A percentile compares a stretch with the other conserved stretches of the same genome.
phyloP scores from a whole-genome alignment of 2,329 filamentous ascomycete species.

The Xylaria sp. region DNA sequence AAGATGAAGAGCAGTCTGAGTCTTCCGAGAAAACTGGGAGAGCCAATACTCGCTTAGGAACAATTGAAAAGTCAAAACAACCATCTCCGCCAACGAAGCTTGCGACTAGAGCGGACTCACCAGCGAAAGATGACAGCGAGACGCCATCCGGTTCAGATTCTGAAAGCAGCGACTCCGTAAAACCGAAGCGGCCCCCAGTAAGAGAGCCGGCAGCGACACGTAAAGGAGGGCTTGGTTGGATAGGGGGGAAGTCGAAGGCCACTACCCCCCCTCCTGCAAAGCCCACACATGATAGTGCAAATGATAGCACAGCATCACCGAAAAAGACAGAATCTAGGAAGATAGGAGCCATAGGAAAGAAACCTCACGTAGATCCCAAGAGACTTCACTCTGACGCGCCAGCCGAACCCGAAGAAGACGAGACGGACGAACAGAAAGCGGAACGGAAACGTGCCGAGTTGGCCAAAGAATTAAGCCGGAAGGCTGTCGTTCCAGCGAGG shows the following conservation, averaged over 20 bases:
- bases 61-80: constrained; percentile 36
- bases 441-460: constrained; percentile 58
- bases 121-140: constrained; percentile 29
- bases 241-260: constrained; percentile 34
- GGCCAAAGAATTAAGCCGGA: constrained; percentile 56
- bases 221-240: constrained; percentile 32
- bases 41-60: constrained; percentile 26
- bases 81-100: constrained; percentile 36
- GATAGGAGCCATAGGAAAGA: constrained; percentile 38
- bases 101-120: constrained; percentile 29
- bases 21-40: constrained; percentile 23
- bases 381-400: constrained; percentile 23
- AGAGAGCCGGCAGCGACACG: constrained; percentile 11
- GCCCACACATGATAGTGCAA: constrained; percentile 1
- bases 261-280: constrained; percentile 11
- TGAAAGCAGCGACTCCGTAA: constrained; percentile 12
- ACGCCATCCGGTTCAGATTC: constrained; percentile 34
- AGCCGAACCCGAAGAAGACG: constrained; percentile 30
- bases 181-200: constrained; percentile 4
- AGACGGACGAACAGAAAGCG: constrained; percentile 46
- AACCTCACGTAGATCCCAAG: constrained; percentile 25
- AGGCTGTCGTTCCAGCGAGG: constrained; percentile 55
- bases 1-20: constrained; percentile 25
- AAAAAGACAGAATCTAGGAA: constrained; percentile 28
- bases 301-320: constrained; percentile 19